Evolutionary conservation across 2,329 filamentous ascomycete species (phyloP).

Genomic region (Xenosphaeropsis pyriputrescens): DNA sequence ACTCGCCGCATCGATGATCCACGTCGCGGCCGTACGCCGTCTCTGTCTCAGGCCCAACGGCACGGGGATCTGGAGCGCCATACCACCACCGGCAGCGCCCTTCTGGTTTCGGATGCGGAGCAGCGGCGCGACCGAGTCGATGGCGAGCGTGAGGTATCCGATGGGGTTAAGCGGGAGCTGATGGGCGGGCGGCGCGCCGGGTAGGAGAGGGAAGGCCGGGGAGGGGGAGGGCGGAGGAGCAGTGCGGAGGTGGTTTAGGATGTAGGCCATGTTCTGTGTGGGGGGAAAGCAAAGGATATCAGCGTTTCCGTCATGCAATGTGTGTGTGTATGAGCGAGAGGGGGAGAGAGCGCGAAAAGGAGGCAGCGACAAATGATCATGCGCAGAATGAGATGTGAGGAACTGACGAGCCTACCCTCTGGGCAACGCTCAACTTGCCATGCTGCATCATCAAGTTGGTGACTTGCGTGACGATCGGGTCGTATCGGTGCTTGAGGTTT

Average conservation of each 20-base stretch:
- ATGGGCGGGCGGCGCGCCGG: slow-evolving; percentile 59
- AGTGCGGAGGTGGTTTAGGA: slow-evolving; percentile 76
- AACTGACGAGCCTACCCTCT: slow-evolving; percentile 44
- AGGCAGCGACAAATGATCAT: neutral
- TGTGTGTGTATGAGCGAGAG: neutral
- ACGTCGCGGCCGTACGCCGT: slow-evolving; percentile 64
- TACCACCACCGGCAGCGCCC: slow-evolving; percentile 75
- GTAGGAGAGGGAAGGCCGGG: slow-evolving; percentile 55
- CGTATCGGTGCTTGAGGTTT: slow-evolving; percentile 69
- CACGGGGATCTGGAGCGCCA: slow-evolving; percentile 66
- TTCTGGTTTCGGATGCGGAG: slow-evolving; percentile 63
- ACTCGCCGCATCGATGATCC: slow-evolving; percentile 76
- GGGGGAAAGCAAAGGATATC: slow-evolving; percentile 2
- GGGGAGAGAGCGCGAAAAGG: slow-evolving; percentile 3
- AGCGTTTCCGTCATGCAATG: neutral
- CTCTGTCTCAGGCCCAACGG: slow-evolving; percentile 65
- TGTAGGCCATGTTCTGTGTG: slow-evolving; percentile 71
- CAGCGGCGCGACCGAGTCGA: slow-evolving; percentile 86
- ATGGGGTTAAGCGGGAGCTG: slow-evolving; percentile 83
- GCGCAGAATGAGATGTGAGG: neutral
- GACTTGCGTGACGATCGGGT: slow-evolving; percentile 72
- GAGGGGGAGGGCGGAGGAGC: slow-evolving; percentile 65
- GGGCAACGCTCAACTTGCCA: slow-evolving; percentile 81
- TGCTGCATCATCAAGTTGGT: slow-evolving; percentile 85
- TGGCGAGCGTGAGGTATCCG: slow-evolving; percentile 74